These are phyloP conservation scores for Lachancea quebecensis DNA, from an alignment of 805 yeast species.

Conservation along the genomic window DNA sequence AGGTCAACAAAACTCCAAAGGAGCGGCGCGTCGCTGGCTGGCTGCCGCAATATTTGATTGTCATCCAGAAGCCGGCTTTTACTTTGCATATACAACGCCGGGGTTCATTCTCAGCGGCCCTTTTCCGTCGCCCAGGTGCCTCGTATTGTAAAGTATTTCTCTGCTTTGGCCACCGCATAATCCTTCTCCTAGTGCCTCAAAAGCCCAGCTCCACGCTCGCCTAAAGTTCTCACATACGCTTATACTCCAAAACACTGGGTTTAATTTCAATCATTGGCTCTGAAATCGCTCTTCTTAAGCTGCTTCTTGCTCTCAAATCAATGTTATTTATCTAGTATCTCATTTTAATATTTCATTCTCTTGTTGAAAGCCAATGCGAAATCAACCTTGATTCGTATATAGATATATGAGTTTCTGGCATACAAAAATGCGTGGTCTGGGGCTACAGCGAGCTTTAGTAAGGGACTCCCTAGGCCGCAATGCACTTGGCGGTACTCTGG, in stretches of 20 bases:
- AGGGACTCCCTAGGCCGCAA: too few species aligned
- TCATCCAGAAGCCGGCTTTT: too few species aligned
- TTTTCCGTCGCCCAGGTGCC: too few species aligned
- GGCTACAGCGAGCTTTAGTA: too few species aligned
- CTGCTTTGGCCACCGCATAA: not conserved
- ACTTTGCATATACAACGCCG: too few species aligned
- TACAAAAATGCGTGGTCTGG: too few species aligned
- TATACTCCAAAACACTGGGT: slow-evolving; percentile 68
- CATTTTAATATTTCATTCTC: not conserved
- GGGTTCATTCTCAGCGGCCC: too few species aligned
- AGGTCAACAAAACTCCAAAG: too few species aligned
- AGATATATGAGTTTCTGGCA: not conserved
- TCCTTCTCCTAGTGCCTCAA: not conserved
- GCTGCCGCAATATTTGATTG: too few species aligned
- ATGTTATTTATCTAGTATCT: not conserved
- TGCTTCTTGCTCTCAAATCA: not conserved
- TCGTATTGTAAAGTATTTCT: too few species aligned
- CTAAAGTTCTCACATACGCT: slow-evolving; percentile 47
- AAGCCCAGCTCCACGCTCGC: not conserved
- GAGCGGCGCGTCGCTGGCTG: too few species aligned
- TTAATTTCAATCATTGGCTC: slow-evolving; percentile 52
- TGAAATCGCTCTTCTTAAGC: not conserved
- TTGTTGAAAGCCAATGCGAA: not conserved
- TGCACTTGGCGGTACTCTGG: too few species aligned
- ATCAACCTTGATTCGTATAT: not conserved